Evolutionary conservation across 2,329 filamentous ascomycete species (phyloP).

Genomic region (Aspergillus sergii): DNA sequence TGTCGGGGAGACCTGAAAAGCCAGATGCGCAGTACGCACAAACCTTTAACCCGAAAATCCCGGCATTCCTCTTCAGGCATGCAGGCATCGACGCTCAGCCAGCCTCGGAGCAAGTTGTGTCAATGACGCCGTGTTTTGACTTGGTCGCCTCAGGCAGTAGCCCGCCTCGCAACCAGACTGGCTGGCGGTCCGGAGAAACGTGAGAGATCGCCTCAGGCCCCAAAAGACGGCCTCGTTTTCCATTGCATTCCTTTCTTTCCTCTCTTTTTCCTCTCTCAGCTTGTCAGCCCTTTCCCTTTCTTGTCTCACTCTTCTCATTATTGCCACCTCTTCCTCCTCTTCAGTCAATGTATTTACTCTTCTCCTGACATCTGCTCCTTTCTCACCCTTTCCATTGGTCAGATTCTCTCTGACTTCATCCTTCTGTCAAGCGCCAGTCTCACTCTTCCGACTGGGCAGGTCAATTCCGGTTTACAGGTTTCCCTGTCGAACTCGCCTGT

Average conservation of each 20-base stretch:
- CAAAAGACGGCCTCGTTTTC: constrained; percentile 38
- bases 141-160: constrained; percentile 26
- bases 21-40: constrained; percentile 25
- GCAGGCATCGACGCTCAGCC: constrained; percentile 6
- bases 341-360: constrained; percentile 17
- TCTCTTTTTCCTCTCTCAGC: constrained; percentile 23
- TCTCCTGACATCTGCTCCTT: constrained; percentile 14
- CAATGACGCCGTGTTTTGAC: background rate
- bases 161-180: constrained; percentile 17
- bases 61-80: constrained; percentile 12
- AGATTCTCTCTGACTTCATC: constrained; percentile 35
- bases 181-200: constrained; percentile 27
- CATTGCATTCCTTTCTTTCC: constrained; percentile 41
- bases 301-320: constrained; percentile 12
- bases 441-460: constrained; percentile 34
- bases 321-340: constrained; percentile 1
- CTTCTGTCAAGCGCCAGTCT: constrained; percentile 35
- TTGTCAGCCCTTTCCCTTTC: constrained; percentile 19
- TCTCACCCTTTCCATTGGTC: constrained; percentile 33
- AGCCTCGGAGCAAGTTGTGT: background rate
- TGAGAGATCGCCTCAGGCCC: constrained; percentile 28
- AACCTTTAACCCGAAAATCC: constrained; percentile 14
- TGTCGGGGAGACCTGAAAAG: constrained; percentile 26
- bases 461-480: constrained; percentile 18
- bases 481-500: constrained; percentile 17